Base-by-base conservation (phyloP, 31 red algal species). In the Odonthalia washingtoniensis region DNA sequence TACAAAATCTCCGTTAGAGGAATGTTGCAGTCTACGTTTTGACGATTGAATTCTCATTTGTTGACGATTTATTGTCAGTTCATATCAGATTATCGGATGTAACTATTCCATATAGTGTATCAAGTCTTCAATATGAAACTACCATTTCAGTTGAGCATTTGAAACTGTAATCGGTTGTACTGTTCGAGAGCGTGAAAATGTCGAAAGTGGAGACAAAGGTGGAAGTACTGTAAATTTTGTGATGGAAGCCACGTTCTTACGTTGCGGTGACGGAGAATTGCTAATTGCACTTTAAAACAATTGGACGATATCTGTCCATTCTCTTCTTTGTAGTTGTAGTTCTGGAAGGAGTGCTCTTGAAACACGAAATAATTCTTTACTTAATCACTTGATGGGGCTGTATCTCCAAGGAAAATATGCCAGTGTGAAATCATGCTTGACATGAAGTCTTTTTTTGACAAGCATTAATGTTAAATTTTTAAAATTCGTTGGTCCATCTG, bases 381-480 rank as follows among this genome's bases (percentile, higher is more conserved):
- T 34, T 26, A 82, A 43, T 5, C 64, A 4, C 33, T 82, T 28
- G 24, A 69, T 57, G 30, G 79, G 24, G 36, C 57, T 28, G 28
- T 82, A 66, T 16, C 18, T n/a, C 79, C 79, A 28, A 9, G 57
- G 3, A 52, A 43, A 68, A 32, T 67, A 82, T 3, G 79, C 26
- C 5, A 82, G 5, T 62, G 79, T 82, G 40, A 82, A 82, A 67
- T 82, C 35, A 52, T 82, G 79, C 2, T 67, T 18, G 3, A 32
- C 9, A 9, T 28, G 21, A 18, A 77, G 27, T 14, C 12, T 18
- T 28, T 77, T 38, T 27, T 14, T 28, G 39, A 68, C 40, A 17
- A 34, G 52, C n/a, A 2, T 2, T 65, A 67, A 26, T 65, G n/a
- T 14, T 44, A 33, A 16, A 4, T 82, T 82, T 26, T 40, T 40